phyloP scores from a whole-genome alignment of 2,329 filamentous ascomycete genomes.

The Lecanoromycetidae sp. region DNA sequence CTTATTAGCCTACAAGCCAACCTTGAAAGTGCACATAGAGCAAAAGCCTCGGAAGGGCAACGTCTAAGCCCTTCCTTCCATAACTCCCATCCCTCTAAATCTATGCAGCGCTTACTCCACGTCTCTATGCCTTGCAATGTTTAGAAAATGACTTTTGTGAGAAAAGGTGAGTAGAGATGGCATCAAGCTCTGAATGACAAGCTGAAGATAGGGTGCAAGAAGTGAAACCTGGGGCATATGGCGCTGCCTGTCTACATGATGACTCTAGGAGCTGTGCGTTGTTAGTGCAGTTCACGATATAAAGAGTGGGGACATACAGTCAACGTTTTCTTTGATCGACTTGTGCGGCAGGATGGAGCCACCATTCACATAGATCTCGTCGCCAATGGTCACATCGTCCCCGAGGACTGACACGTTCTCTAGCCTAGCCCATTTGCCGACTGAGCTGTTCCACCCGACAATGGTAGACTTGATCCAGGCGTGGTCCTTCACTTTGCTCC shows the following conservation, averaged over 20 bases:
- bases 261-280: slow-evolving; percentile 20
- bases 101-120: background rate
- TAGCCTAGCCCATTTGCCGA: slow-evolving; percentile 88
- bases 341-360: slow-evolving; percentile 93
- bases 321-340: slow-evolving; percentile 97
- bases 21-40: slow-evolving; percentile 3
- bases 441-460: slow-evolving; percentile 93
- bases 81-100: slow-evolving; percentile 1
- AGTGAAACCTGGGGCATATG: background rate
- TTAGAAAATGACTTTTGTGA: background rate
- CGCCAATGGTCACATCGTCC: slow-evolving; percentile 93
- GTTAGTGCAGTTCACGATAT: slow-evolving; percentile 4
- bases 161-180: slow-evolving; percentile 3
- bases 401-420: slow-evolving; percentile 98
- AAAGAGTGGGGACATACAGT: slow-evolving; percentile 42
- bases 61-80: background rate
- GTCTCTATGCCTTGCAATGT: background rate
- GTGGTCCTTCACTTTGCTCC: slow-evolving; percentile 94
- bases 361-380: slow-evolving; percentile 97
- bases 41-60: background rate
- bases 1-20: background rate
- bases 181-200: background rate
- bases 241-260: slow-evolving; percentile 26
- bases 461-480: slow-evolving; percentile 99
- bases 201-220: background rate